Base-by-base conservation (phyloP, 2,329 filamentous ascomycete species). In the Helotiales sp. region DNA sequence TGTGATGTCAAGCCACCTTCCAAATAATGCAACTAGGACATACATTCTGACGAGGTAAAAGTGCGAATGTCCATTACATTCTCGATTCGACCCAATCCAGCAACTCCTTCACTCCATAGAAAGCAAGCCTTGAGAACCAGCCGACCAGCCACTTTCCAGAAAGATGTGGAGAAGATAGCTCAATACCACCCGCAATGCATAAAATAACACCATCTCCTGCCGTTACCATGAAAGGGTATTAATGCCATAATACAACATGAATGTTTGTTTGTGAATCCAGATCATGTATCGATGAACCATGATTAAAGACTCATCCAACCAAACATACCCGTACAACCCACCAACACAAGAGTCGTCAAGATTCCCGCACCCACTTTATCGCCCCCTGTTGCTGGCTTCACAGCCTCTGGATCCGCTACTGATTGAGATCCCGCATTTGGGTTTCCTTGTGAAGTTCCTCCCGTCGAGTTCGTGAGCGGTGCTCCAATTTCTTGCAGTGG, bases 301-400 rank as follows among this genome's bases (percentile, higher is more conserved):
- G 13, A 38, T 59, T 31, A 62, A 7, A 63, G 31, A 36, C 66
- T 70, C 71, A 75, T 74, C 68, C 71, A 73, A 2, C 64, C 66
- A 65, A 73, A 74, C 58, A 71, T 69, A 8, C 65, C 68, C 4
- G 63, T 66, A 7, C 68, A 63, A n/a, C 64, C 57, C 0, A 70
- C 51, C 2, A 72, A 47, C 19, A 70, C 17, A 17, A 75, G 12
- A 1, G 74, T 71, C 17, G 77, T 79, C 38, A 78, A 15, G 33
- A 78, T 73, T 12, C 73, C 72, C 9, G 76, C 77, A 0, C 77
- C 77, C 0, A 72, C 75, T 52, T 67, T 72, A 60, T 77, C 77
- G 6, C 55, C 74, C 15, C 69, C 70, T 1, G 72, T 75, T 5
- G 74, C 68, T 5, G 69, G 65, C 13, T 50, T 55, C 3, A 66